Evolutionary conservation across 2,329 filamentous ascomycete genomes (phyloP), one percentile per base, ranked within the genome.

Genomic region (Trichoderma atrobrunneum): DNA sequence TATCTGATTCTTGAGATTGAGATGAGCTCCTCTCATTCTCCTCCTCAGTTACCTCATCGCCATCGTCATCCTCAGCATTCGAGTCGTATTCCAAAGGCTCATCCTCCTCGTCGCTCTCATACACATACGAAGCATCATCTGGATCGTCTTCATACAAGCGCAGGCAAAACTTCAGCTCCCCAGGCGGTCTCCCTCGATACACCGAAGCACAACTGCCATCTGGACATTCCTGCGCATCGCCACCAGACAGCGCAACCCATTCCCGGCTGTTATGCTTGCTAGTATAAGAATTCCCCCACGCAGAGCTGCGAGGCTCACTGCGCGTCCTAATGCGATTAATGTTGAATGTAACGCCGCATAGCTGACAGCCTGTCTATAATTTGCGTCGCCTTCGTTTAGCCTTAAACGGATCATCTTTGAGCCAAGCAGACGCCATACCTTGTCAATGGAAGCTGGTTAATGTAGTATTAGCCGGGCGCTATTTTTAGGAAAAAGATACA

Each of bases 321-420:
- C 54, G 56, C 5, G 74, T 76, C 3, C 77, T 75, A 24, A 72
- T 70, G 7, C 78, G 77, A 16, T 72, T 74, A 32, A 80, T 76
- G 56, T 77, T 78, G 72, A 77, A 79, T n/a, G 76, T 77, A n/a
- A 80, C 77, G 32, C 75, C 75, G 48, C 77, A 78, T 14, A 78
- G 72, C 10, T 78, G 76, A 72, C 77, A 78, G n/a, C 72, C 36
- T 2, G 75, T 36, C 54, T 78, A 14, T 6, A 21, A 3, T 34
- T 26, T 5, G 21, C 26, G 26, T 36, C 7, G 16, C 43, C 14
- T 56, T 56, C 14, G 21, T 26, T 60, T 51, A 69, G 34, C 48
- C 30, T 32, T n/a, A 16, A 14, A 7, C 2, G 12, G 12, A 6
- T 18, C 21, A n/a, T 34, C 18, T 12, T 8, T 21, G 12, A 11